Conservation (phyloP, 2,329 filamentous ascomycete genomes). For the Colletotrichum horii region DNA sequence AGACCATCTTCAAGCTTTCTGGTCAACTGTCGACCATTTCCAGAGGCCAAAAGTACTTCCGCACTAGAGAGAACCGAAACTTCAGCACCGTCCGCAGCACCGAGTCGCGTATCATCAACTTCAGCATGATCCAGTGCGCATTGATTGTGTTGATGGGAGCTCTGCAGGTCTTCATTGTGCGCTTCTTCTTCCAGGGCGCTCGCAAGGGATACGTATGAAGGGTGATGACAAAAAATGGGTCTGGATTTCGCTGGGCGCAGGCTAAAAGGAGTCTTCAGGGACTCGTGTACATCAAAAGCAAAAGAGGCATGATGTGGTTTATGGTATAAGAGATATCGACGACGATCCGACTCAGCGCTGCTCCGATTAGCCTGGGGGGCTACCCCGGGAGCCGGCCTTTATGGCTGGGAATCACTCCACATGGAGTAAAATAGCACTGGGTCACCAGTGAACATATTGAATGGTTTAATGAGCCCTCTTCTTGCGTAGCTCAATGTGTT, state of each 20-base stretch:
- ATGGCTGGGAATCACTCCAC: neutral
- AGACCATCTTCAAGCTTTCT: conserved; percentile 94
- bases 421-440: neutral
- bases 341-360: conserved; percentile 12
- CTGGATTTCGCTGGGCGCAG: conserved; percentile 10
- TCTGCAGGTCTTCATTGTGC: conserved; percentile 94
- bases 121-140: conserved; percentile 88
- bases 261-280: conserved; percentile 10
- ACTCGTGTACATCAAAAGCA: conserved; percentile 21
- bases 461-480: neutral
- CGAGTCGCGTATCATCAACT: conserved; percentile 95
- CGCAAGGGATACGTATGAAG: conserved; percentile 72
- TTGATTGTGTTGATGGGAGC: conserved; percentile 96
- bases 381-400: neutral
- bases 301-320: conserved; percentile 17
- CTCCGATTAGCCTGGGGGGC: neutral
- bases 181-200: conserved; percentile 94
- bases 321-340: conserved; percentile 17
- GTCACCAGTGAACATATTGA: neutral
- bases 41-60: conserved; percentile 99
- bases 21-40: conserved; percentile 92
- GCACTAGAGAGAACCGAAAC: conserved; percentile 97
- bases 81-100: conserved; percentile 98
- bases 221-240: conserved; percentile 4
- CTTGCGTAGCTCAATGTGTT: neutral